Base-by-base conservation (phyloP, 192 early-diverging fungal species). In the Coemansia sp. region DNA sequence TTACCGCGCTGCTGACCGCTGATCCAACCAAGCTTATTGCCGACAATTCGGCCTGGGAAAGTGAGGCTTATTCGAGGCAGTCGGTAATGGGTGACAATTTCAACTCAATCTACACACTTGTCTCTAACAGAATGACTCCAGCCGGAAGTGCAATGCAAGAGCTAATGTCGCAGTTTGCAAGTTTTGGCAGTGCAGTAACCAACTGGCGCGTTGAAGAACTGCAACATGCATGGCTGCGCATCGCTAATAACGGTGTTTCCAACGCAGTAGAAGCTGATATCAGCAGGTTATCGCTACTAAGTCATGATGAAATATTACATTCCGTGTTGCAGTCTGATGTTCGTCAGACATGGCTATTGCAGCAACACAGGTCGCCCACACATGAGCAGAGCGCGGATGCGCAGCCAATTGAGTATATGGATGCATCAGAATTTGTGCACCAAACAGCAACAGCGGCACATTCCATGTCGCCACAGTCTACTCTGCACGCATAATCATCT, bases 1-100 rank as follows among this genome's bases (percentile, higher is more conserved):
- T 64, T 0, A 41, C 49, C 37, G 52, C 38, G 17, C 17, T 70
- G 23, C 45, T 63, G 15, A 65, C 56, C 4, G 39, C 65, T 2
- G 71, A 79, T 12, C 76, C 76, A 1, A 48, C 67, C 21, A 63
- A 70, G 45, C 25, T 70, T 1, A 25, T 67, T 9, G 63, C 66
- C 11, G 39, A 79, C 25, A 70, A 63, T 24, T 37, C 67, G 0
- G 67, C 55, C 0, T 79, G 76, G 76, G 50, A 79, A 48, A 56
- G 56, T 15, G 49, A 79, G 23, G 21, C 64, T 4, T 59, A 55
- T 21, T 66, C 76, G 2, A 52, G 76, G 11, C 45, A 65, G 21
- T 62, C 66, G 1, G 51, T 58, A 1, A 43, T 69, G 0, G 27
- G 32, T 24, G 64, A 54, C 10, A 79, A 73, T 53, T 56, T 25